These are phyloP conservation scores for Arabidopsis lyrata DNA, from an alignment of 441 rosid genomes.

Conservation along the genomic window DNA sequence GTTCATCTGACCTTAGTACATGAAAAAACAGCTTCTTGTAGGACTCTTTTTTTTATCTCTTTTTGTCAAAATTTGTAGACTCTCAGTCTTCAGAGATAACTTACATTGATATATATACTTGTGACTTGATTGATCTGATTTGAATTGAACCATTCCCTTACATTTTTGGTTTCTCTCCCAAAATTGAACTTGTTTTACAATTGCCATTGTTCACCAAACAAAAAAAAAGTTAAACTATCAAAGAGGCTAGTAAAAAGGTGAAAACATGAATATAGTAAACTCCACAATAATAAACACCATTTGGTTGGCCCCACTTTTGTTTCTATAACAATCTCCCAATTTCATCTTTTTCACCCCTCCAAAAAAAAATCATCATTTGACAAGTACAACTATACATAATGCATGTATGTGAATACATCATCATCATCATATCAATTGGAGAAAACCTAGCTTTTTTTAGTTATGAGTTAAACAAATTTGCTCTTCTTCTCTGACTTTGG, in stretches of 20 bases:
- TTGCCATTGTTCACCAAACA: constrained; percentile 20
- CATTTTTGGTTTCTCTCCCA: constrained; percentile 30
- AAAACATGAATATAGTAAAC: constrained; percentile 15
- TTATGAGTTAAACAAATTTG: not conserved
- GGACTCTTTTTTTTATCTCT: constrained; percentile 25
- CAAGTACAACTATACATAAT: constrained; percentile 36
- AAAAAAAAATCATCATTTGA: constrained; percentile 10
- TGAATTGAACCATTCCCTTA: constrained; percentile 30
- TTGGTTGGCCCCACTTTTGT: constrained; percentile 29
- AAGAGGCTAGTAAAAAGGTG: constrained; percentile 5
- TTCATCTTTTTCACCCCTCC: constrained; percentile 33
- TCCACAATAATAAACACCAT: constrained; percentile 33
- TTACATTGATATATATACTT: constrained; percentile 21
- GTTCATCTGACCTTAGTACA: constrained; percentile 47
- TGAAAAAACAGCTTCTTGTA: constrained; percentile 37
- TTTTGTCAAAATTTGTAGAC: constrained; percentile 29
- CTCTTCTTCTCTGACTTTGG: constrained; percentile 15
- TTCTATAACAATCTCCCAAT: constrained; percentile 26
- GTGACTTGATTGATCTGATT: constrained; percentile 45
- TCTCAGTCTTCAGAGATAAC: constrained; percentile 7
- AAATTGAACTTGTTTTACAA: not conserved
- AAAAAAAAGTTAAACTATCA: constrained; percentile 3
- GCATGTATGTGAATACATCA: constrained; percentile 27
- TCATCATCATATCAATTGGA: not conserved
- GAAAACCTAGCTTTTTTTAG: not conserved